Percentiles rank a stretch among this genome's conserved stretches.
phyloP scores from a whole-genome alignment of 2,329 filamentous ascomycete species.

The Chaetomium globosum region DNA sequence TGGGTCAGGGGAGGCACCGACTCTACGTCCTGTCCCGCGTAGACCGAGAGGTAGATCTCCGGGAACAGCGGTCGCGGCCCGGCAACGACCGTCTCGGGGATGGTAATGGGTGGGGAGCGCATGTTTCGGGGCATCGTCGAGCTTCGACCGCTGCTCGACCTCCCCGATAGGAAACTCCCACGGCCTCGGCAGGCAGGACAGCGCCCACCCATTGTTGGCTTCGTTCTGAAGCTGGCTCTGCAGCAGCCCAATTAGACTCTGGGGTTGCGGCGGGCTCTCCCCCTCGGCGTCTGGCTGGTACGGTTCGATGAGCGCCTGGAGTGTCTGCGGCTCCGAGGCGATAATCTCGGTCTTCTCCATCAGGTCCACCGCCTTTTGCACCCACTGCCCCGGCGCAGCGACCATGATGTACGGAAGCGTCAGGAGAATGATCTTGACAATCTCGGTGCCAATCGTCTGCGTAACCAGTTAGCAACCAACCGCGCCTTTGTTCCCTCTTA shows the following conservation, averaged over 20 bases:
- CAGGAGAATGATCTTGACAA: constrained; percentile 94
- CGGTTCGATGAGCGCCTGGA: constrained; percentile 85
- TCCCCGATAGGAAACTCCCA: constrained; percentile 67
- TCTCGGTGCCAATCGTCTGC: constrained; percentile 73
- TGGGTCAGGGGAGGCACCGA: constrained; percentile 78
- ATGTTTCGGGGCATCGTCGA: constrained; percentile 68
- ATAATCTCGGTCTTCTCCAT: constrained; percentile 96
- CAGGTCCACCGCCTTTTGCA: constrained; percentile 73
- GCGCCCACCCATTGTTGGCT: constrained; percentile 71
- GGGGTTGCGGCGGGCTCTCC: constrained; percentile 63
- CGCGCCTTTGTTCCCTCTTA: not conserved
- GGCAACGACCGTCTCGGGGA: constrained; percentile 74
- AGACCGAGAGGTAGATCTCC: constrained; percentile 92
- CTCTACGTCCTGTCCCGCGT: constrained; percentile 80
- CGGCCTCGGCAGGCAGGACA: constrained; percentile 69
- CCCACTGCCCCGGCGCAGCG: constrained; percentile 68
- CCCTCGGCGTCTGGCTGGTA: constrained; percentile 68
- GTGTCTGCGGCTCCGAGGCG: constrained; percentile 79
- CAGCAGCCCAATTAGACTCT: constrained; percentile 75
- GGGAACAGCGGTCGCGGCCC: constrained; percentile 81
- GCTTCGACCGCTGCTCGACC: constrained; percentile 61
- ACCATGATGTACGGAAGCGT: constrained; percentile 90
- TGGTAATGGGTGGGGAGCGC: constrained; percentile 70
- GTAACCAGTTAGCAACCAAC: constrained; percentile 20
- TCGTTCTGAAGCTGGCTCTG: constrained; percentile 85